Conservation (phyloP, 257 asterid species). For the Penstemon davidsonii region DNA sequence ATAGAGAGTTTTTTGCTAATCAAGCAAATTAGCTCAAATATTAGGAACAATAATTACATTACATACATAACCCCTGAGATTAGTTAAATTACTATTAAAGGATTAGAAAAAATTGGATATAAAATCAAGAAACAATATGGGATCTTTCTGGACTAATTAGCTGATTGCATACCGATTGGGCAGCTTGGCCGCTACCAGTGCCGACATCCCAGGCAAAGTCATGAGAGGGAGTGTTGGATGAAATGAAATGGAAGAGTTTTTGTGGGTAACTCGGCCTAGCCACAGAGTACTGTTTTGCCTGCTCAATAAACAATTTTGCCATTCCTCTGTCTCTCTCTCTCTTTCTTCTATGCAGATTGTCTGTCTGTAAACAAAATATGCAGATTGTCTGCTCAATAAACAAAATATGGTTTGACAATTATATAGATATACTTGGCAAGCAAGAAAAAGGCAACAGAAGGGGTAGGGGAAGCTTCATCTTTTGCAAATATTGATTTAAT, state of each 20-base stretch:
- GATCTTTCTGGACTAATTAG: too few species aligned
- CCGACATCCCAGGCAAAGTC: conserved; percentile 78
- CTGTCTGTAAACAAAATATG: too few species aligned
- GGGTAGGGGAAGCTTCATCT: conserved; percentile 5
- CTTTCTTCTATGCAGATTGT: neutral
- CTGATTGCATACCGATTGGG: conserved; percentile 39
- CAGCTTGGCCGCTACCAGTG: conserved; percentile 82
- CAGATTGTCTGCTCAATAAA: conserved; percentile 50
- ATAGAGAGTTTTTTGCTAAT: too few species aligned
- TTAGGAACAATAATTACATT: too few species aligned
- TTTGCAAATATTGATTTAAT: neutral
- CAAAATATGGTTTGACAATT: conserved; percentile 6
- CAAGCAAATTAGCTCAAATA: too few species aligned
- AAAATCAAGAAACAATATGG: too few species aligned
- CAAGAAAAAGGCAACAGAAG: neutral
- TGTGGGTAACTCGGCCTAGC: conserved; percentile 62
- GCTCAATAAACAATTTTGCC: conserved; percentile 52
- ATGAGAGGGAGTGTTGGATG: conserved; percentile 54
- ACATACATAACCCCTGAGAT: too few species aligned
- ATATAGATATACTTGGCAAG: neutral
- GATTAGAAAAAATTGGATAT: too few species aligned
- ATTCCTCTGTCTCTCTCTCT: conserved; percentile 30
- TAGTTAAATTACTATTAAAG: too few species aligned
- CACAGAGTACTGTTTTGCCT: conserved; percentile 45
- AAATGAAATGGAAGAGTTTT: conserved; percentile 56